These are phyloP conservation scores for Nitzschia sp. DNA, from an alignment of 108 stramenopile species.

Conservation along the genomic window DNA sequence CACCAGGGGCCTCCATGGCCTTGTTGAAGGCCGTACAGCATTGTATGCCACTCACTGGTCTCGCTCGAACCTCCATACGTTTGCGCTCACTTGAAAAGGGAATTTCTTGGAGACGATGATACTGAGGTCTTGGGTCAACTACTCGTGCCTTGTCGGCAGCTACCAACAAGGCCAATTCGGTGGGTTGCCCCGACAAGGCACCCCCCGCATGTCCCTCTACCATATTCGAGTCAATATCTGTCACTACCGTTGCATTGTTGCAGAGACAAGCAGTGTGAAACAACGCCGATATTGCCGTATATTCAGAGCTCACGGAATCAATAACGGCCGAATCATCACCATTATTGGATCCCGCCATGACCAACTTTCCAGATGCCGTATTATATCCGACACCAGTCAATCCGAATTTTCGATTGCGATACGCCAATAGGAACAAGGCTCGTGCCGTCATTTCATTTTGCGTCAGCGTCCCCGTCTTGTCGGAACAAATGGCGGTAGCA, in stretches of 20 bases:
- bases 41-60: slow-evolving; percentile 78
- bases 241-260: slow-evolving; percentile 76
- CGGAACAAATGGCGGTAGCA: slow-evolving; percentile 90
- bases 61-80: slow-evolving; percentile 91
- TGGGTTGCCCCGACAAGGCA: slow-evolving; percentile 81
- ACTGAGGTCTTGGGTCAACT: slow-evolving; percentile 77
- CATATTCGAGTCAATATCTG: slow-evolving; percentile 30
- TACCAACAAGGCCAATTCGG: slow-evolving; percentile 89
- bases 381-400: slow-evolving; percentile 83
- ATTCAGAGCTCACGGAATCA: slow-evolving; percentile 36
- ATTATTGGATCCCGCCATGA: slow-evolving; percentile 16
- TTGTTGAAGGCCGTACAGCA: slow-evolving; percentile 65
- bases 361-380: slow-evolving; percentile 44
- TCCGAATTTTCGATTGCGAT: slow-evolving; percentile 63
- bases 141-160: slow-evolving; percentile 83
- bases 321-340: slow-evolving; percentile 9
- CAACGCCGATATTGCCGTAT: slow-evolving; percentile 56
- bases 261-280: slow-evolving; percentile 79
- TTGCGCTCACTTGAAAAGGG: slow-evolving; percentile 94
- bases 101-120: slow-evolving; percentile 89
- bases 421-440: slow-evolving; percentile 66
- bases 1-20: background rate
- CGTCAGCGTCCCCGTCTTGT: slow-evolving; percentile 98
- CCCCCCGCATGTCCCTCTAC: slow-evolving; percentile 38
- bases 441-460: slow-evolving; percentile 95